phyloP scores from a whole-genome alignment of 371 early-diverging fungal genomes.

The Syncephalastrum contaminatum region DNA sequence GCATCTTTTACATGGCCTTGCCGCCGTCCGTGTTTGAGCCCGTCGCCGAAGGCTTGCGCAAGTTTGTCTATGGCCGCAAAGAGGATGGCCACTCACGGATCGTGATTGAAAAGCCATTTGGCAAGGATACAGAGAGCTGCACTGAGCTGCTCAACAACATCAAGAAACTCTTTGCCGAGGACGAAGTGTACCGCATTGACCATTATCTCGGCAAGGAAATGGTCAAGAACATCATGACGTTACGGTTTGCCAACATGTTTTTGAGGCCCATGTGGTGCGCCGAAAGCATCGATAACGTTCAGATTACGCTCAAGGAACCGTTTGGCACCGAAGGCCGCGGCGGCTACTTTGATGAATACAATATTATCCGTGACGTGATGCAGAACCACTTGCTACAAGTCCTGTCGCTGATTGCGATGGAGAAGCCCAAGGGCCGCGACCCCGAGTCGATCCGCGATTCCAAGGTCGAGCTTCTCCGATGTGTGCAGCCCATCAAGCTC shows the following conservation, averaged over 20 bases:
- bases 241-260: constrained; percentile 93
- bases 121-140: constrained; percentile 86
- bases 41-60: constrained; percentile 75
- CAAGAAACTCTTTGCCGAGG: constrained; percentile 76
- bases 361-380: constrained; percentile 99
- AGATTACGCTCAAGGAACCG: constrained; percentile 96
- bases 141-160: constrained; percentile 67
- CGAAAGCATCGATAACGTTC: constrained; percentile 87
- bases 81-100: constrained; percentile 64
- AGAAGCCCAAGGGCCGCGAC: constrained; percentile 77
- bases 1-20: constrained; percentile 97
- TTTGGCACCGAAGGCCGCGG: constrained; percentile 98
- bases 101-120: constrained; percentile 99
- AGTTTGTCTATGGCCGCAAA: constrained; percentile 53
- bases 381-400: constrained; percentile 97
- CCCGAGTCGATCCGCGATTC: constrained; percentile 93
- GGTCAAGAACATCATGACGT: constrained; percentile 93
- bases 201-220: constrained; percentile 99
- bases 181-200: constrained; percentile 95
- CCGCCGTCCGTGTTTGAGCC: constrained; percentile 95
- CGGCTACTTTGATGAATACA: constrained; percentile 98
- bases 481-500: constrained; percentile 73
- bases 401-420: constrained; percentile 92
- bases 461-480: constrained; percentile 86
- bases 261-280: constrained; percentile 90